A percentile compares a stretch with the other conserved stretches of the same genome.
Evolutionary conservation across 2,329 filamentous ascomycete species (phyloP).

Genomic region (Reticulascus tulasneorum): DNA sequence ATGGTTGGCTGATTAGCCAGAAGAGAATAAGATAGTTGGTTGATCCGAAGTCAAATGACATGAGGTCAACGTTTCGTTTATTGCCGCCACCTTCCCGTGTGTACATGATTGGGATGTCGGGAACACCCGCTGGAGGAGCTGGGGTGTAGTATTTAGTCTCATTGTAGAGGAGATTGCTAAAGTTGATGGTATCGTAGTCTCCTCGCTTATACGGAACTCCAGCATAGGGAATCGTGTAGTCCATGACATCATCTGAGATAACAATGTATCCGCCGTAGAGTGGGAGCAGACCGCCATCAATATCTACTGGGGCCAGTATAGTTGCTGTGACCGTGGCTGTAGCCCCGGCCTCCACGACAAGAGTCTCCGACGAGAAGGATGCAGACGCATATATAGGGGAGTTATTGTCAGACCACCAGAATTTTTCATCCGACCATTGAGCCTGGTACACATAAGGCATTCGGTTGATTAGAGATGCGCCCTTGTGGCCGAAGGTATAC

Average conservation of each 20-base stretch:
- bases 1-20: constrained; percentile 4
- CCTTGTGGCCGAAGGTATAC: constrained; percentile 4
- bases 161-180: no score
- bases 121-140: constrained; percentile 2
- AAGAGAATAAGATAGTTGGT: constrained; percentile 5
- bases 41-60: constrained; percentile 1
- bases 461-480: constrained; percentile 3
- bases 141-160: no score
- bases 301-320: not conserved
- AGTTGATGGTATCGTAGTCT: not conserved
- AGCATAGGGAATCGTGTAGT: constrained; percentile 5
- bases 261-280: constrained; percentile 8
- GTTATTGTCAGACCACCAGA: constrained; percentile 6
- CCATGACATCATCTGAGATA: not conserved
- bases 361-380: not conserved
- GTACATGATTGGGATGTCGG: constrained; percentile 2
- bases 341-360: constrained; percentile 2
- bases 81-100: constrained; percentile 1
- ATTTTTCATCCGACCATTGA: constrained; percentile 4
- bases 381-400: constrained; percentile 2
- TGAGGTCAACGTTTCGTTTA: constrained; percentile 4
- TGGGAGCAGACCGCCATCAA: constrained; percentile 3
- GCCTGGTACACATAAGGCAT: constrained; percentile 3
- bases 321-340: constrained; percentile 2
- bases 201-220: constrained; percentile 3